Conservation (phyloP, 2,329 filamentous ascomycete species). For the Verticillium dahliae region DNA sequence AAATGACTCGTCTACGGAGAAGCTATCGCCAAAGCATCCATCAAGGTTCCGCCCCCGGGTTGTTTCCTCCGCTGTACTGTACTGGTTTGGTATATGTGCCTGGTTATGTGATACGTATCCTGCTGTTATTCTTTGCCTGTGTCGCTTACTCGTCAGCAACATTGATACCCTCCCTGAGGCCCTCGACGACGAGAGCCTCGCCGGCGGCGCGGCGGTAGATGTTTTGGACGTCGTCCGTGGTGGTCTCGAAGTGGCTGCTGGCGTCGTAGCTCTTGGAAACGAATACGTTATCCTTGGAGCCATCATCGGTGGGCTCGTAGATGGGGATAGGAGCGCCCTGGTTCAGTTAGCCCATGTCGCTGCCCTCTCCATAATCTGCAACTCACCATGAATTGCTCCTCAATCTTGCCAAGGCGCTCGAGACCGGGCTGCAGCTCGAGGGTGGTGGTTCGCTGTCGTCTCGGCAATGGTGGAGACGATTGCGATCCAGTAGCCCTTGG, state of each 20-base stretch:
- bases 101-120: neutral
- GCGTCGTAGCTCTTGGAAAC: slow-evolving; percentile 99
- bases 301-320: slow-evolving; percentile 82
- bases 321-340: slow-evolving; percentile 79
- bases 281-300: slow-evolving; percentile 84
- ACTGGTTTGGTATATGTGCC: neutral
- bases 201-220: slow-evolving; percentile 81
- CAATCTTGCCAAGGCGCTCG: slow-evolving; percentile 84
- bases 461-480: slow-evolving; percentile 98
- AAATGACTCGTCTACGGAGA: neutral
- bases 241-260: slow-evolving; percentile 94
- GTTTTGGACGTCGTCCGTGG: slow-evolving; percentile 84
- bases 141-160: slow-evolving; percentile 57
- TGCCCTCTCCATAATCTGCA: too few relatives aligned
- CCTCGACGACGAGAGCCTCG: slow-evolving; percentile 82
- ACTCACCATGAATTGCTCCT: slow-evolving; percentile 90
- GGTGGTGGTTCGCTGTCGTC: slow-evolving; percentile 83
- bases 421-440: slow-evolving; percentile 89
- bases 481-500: slow-evolving; percentile 97
- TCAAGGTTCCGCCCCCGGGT: neutral
- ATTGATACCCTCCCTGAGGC: slow-evolving; percentile 71
- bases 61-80: neutral
- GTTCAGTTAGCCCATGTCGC: neutral
- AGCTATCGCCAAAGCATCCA: neutral
- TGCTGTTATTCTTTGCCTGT: neutral